A percentile compares a stretch with the other conserved stretches of the same genome.
phyloP scores from a whole-genome alignment of 164 flowering plant species.

The Platanus orientalis region DNA sequence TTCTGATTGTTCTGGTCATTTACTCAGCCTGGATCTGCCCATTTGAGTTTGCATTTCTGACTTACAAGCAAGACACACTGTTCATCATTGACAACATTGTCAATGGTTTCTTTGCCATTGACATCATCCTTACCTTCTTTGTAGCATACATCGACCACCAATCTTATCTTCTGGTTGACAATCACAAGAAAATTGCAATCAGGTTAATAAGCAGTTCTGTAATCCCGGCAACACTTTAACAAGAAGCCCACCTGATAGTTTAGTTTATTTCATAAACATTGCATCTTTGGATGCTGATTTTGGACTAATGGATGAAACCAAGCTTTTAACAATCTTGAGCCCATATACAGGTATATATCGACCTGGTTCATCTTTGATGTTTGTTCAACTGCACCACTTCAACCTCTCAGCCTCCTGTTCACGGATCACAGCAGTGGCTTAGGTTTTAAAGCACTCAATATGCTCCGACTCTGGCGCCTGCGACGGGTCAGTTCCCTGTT shows the following conservation, averaged over 20 bases:
- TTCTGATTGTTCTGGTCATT: slow-evolving; percentile 66
- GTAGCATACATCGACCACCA: slow-evolving; percentile 75
- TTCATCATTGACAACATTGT: slow-evolving; percentile 75
- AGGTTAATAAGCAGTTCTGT: slow-evolving; percentile 41
- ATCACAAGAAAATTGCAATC: slow-evolving; percentile 72
- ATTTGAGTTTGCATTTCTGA: slow-evolving; percentile 86
- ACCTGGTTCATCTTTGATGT: slow-evolving; percentile 92
- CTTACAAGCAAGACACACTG: slow-evolving; percentile 53
- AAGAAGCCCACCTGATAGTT: neutral
- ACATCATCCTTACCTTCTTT: slow-evolving; percentile 84
- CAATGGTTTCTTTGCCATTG: slow-evolving; percentile 83
- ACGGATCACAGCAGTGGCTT: slow-evolving; percentile 44
- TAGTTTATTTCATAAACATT: neutral
- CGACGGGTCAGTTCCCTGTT: slow-evolving; percentile 93
- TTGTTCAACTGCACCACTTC: slow-evolving; percentile 84
- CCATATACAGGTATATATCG: slow-evolving; percentile 68
- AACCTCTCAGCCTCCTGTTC: slow-evolving; percentile 62
- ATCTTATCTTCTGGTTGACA: slow-evolving; percentile 70
- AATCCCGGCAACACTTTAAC: neutral
- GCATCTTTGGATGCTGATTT: slow-evolving; percentile 3
- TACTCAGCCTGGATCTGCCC: slow-evolving; percentile 98
- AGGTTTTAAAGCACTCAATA: slow-evolving; percentile 63
- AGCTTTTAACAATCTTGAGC: slow-evolving; percentile 3
- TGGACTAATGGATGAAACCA: neutral
- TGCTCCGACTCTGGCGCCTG: slow-evolving; percentile 97